Evolutionary conservation across 2,329 filamentous ascomycete species (phyloP), one percentile per base, ranked within the genome.

Genomic region (Colletotrichum somersetense): DNA sequence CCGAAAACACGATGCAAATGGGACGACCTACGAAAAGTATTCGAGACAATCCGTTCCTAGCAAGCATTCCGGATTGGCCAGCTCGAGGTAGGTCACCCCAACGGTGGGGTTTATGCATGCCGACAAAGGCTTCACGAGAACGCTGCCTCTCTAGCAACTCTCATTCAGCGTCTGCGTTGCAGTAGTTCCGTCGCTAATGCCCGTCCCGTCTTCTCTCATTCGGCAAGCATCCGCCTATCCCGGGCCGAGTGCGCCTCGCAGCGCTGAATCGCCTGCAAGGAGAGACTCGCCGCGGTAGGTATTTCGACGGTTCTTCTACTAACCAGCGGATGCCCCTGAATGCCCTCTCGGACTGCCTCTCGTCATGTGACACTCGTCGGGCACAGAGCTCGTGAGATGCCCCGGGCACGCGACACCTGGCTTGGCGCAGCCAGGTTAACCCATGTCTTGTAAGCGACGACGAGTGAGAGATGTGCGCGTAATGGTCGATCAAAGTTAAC

Each of bases 31-130:
- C 26, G 20, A 33, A 38, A 8, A 48, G 50, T 30, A n/a, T 23
- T 16, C 18, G 33, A n/a, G 33, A 56, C 53, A 38, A 12, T 14
- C 30, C 30, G 35, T 67, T 30, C 38, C 42, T 42, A 5, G 50
- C 16, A 64, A 57, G 16, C 11, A 56, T 42, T 57, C 14, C 44
- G 66, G 59, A 70, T 72, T 72, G 69, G 66, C 46, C 26, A 53
- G 35, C 42, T 44, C 40, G 30, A 30, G 50, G 50, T 33, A 30
- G 26, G 42, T 20, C n/a, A 46, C 57, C 42, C 18, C 38, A 3
- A 46, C 35, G 16, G 68, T 50, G 69, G 65, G 42, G 52, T 69
- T 20, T 20, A n/a, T 46, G 35, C 11, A 50, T 62, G 56, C 63
- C 53, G 33, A 58, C 46, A 14, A 52, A 55, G 56, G 26, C 46